Percentiles rank a stretch among this genome's conserved stretches.
Evolutionary conservation across 106 monocot genomes (phyloP).

Genomic region (Platanthera guangdongensis): DNA sequence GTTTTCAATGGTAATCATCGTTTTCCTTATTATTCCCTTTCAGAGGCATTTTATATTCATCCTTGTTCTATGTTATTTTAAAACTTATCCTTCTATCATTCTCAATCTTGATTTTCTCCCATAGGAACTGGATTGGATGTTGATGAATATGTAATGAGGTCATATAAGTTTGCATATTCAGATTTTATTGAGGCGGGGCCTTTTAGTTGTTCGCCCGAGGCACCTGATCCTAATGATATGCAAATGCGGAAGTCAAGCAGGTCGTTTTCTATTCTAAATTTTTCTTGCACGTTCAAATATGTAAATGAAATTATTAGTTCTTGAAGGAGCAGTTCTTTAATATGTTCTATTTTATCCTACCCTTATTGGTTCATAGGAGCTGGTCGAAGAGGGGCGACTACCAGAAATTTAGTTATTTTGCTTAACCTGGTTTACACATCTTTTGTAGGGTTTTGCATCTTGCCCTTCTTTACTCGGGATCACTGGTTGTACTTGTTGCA

Average conservation of each 20-base stretch:
- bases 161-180: slow-evolving; percentile 94
- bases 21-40: neutral
- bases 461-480: slow-evolving; percentile 72
- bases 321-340: neutral
- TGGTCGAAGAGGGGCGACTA: neutral
- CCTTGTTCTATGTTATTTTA: neutral
- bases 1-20: slow-evolving; percentile 73
- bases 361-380: neutral
- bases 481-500: slow-evolving; percentile 59
- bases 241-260: slow-evolving; percentile 69
- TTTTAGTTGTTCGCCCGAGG: slow-evolving; percentile 70
- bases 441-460: slow-evolving; percentile 58
- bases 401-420: slow-evolving; percentile 3
- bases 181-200: slow-evolving; percentile 97
- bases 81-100: neutral
- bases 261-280: slow-evolving; percentile 18
- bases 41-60: neutral
- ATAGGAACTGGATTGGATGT: slow-evolving; percentile 90
- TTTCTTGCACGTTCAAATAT: neutral
- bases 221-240: slow-evolving; percentile 79
- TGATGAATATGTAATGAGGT: slow-evolving; percentile 88
- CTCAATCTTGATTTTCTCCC: neutral
- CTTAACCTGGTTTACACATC: slow-evolving; percentile 2
- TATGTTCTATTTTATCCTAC: neutral
- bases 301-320: neutral